phyloP scores from a whole-genome alignment of 495 filamentous ascomycete genomes.

The Apiosordaria backusii region DNA sequence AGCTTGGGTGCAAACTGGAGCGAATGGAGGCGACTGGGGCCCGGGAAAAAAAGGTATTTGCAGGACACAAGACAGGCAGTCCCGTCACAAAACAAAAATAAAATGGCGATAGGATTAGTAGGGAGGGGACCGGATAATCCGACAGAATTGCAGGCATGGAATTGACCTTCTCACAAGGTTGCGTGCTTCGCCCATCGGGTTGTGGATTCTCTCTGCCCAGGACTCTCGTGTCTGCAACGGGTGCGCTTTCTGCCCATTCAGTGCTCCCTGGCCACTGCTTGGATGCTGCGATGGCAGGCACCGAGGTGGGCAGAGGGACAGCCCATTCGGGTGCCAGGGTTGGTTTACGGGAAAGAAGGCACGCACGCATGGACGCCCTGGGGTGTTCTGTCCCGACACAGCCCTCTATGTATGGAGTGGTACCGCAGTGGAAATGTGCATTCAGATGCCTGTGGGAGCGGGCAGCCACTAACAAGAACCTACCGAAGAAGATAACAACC shows the following conservation, averaged over 20 bases:
- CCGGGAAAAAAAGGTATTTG: slow-evolving; percentile 6
- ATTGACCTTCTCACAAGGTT: slow-evolving; percentile 4
- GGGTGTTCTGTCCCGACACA: slow-evolving; percentile 4
- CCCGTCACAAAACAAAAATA: slow-evolving; percentile 8
- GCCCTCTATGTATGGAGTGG: not conserved
- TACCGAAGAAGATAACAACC: not conserved
- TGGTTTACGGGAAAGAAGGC: not conserved
- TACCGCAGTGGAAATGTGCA: not conserved
- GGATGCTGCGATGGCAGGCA: slow-evolving; percentile 1
- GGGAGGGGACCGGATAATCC: slow-evolving; percentile 6
- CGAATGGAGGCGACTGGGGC: not conserved
- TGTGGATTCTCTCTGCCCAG: slow-evolving; percentile 4
- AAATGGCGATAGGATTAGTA: slow-evolving; percentile 1
- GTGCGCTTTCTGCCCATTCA: not conserved
- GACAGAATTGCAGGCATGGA: slow-evolving; percentile 7
- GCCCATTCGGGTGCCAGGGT: slow-evolving; percentile 8
- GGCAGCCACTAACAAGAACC: not conserved
- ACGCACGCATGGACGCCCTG: not conserved
- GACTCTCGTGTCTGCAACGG: slow-evolving; percentile 10
- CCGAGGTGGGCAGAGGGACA: not conserved
- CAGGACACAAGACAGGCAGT: slow-evolving; percentile 9
- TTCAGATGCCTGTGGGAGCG: not conserved
- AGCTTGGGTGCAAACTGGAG: slow-evolving; percentile 1
- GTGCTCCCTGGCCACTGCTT: not conserved
- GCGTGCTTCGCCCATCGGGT: slow-evolving; percentile 6